phyloP scores from a whole-genome alignment of 2,329 filamentous ascomycete species.

The Ramularia endophylla region DNA sequence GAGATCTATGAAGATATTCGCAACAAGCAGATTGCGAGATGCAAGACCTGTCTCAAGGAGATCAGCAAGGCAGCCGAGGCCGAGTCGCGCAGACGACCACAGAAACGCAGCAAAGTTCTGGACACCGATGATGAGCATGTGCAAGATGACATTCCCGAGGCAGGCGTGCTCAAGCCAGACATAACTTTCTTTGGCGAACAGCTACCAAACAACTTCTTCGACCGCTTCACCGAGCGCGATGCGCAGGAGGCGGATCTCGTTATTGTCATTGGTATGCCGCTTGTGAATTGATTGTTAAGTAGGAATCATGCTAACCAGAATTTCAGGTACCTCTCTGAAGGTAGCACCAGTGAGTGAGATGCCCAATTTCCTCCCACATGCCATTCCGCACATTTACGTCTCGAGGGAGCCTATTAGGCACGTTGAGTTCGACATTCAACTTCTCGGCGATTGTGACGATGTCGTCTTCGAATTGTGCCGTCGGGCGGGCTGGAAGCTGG shows the following conservation, averaged over 20 bases:
- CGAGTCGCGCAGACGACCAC: constrained; percentile 12
- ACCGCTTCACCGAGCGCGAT: constrained; percentile 75
- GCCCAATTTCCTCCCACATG: constrained; percentile 27
- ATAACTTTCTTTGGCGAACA: constrained; percentile 97
- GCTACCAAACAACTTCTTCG: constrained; percentile 76
- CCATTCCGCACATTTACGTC: constrained; percentile 32
- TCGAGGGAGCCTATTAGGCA: constrained; percentile 63
- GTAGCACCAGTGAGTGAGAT: constrained; percentile 94
- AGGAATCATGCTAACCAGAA: too few species aligned
- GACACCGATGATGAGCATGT: constrained; percentile 47
- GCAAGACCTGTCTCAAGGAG: constrained; percentile 60
- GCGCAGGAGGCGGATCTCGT: constrained; percentile 77
- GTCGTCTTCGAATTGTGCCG: constrained; percentile 82
- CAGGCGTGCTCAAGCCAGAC: constrained; percentile 89
- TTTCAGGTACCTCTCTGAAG: constrained; percentile 93
- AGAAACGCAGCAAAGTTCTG: constrained; percentile 36
- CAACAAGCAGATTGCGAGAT: constrained; percentile 69
- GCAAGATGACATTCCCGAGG: constrained; percentile 58
- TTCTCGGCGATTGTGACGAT: constrained; percentile 91
- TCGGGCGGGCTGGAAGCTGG: constrained; percentile 66
- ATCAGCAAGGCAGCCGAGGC: constrained; percentile 48
- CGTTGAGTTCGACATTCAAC: constrained; percentile 92
- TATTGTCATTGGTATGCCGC: constrained; percentile 86
- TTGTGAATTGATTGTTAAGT: too few species aligned
- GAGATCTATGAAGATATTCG: constrained; percentile 74